Evolutionary conservation across 2,329 filamentous ascomycete genomes (phyloP).

Genomic region (Arthrobotrys iridis): DNA sequence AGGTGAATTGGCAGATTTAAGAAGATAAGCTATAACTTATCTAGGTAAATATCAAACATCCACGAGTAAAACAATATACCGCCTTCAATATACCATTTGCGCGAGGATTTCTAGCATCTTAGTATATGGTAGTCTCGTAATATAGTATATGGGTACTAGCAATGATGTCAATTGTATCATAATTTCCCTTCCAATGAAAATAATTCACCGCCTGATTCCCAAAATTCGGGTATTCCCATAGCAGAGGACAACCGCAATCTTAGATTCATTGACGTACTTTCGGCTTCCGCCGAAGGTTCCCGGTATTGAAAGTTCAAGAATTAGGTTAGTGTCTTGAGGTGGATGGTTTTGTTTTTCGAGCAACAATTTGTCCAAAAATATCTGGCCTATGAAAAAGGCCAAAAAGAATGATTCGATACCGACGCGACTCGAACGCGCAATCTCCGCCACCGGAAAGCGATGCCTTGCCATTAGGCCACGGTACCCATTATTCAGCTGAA

Average conservation of each 20-base stretch:
- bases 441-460: conserved; percentile 55
- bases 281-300: too few species aligned
- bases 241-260: too few species aligned
- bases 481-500: conserved; percentile 34
- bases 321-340: neutral
- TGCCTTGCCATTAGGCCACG: conserved; percentile 55
- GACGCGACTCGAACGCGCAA: conserved; percentile 55
- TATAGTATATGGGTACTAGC: neutral
- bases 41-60: neutral
- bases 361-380: neutral
- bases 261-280: too few species aligned
- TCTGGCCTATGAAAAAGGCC: neutral
- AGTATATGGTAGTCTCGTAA: too few species aligned
- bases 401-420: conserved; percentile 48
- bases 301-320: too few species aligned
- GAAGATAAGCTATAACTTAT: neutral
- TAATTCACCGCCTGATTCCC: too few species aligned
- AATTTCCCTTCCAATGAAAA: neutral
- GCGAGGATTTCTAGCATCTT: neutral
- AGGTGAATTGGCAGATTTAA: conserved; percentile 34
- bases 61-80: neutral
- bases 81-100: neutral
- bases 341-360: neutral
- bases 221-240: too few species aligned
- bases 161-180: conserved; percentile 5